Base-by-base conservation (phyloP, 2,329 filamentous ascomycete genomes). In the Aspergillus quadrilineatus region DNA sequence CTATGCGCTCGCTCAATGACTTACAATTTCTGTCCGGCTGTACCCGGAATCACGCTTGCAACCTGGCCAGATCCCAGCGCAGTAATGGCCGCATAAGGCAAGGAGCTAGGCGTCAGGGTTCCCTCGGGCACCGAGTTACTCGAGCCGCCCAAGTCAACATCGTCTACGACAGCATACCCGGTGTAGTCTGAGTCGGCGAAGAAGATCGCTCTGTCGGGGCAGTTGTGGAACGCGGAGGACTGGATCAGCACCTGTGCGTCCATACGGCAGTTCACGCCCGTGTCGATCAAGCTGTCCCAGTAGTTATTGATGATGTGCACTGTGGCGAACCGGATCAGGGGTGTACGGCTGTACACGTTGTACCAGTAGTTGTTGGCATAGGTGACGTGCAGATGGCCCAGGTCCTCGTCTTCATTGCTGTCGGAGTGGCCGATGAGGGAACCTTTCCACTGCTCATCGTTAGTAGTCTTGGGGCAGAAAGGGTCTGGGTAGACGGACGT, bases 321-420 rank as follows among this genome's bases (percentile, higher is more conserved):
- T 37, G 82, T 87, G 28, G 85, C 86, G 75, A 89, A 89, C 63
- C 86, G 85, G 69, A 88, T 69, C 4, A 80, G 83, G 2, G 87
- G 86, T 0, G 75, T 76, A 53, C 86, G 85, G 8, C 82, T 85
- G 78, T 86, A 84, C 68, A 87, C 73, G 76, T 88, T 86, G 63
- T 69, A 67, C 79, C 79, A 88, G 77, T 83, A 77, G 80, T 89
- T 89, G 78, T 87, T 83, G 74, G 80, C 79, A 69, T 86, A 87
- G 53, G 86, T 89, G 53, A 89, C 76, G 67, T 77, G 81, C 45
- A 89, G 77, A 66, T 85, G 77, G 62, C 85, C 85, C 6, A 68
- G 82, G 73, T 89, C 86, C 63, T 86, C 81, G 52, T 66, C 73
- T 37, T 61, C 73, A 74, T 86, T 86, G 72, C 59, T 78, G 77